Base-by-base conservation (phyloP, 176 grass and related monocot species). In the Zea luxurians region DNA sequence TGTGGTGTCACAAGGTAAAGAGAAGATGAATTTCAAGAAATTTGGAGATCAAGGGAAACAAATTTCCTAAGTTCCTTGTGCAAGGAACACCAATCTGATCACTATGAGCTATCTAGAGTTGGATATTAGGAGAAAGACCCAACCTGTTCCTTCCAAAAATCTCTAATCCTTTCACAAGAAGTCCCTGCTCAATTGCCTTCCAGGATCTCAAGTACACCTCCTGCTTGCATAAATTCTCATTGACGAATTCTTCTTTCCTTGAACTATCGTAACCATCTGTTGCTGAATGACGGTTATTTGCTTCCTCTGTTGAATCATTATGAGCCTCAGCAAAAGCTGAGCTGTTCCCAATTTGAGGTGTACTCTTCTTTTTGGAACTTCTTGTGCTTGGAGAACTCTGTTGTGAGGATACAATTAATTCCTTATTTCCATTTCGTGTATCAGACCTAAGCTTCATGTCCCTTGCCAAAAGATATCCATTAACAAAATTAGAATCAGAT, bases 131-230 rank as follows among this genome's bases (percentile, higher is more conserved):
- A 54, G 48, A 73, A 60, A 52, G 47, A 37, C 72, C 66, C 59
- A 83, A 90, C 95, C 95, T 94, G 73, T 94, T 94, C 80, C 78
- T 90, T 82, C 91, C 95, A 73, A 94, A 98, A 75, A 98, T 92
- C 78, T 94, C 91, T 43, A 94, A 79, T 83, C 95, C 95, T 90
- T 98, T 98, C 68, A 94, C 58, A 54, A 94, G 85, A 64, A 98
- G 91, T n/a, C 91, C 88, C 85, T 90, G 91, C 66, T 98, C 95
- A 85, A 94, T 88, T 66, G 85, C 27, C 46, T 89, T 98, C 95
- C 95, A 98, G 8, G 87, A 88, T 72, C 76, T 76, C 73, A 59
- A 42, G 37, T 64, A 79, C 64, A 88, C 73, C 27, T 83, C 83
- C 78, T 89, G 85, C 61, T 73, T 98, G 79, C 84, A 87, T 43